Base-by-base conservation (phyloP, 768 basidiomycete species). In the Pholiota conissans region DNA sequence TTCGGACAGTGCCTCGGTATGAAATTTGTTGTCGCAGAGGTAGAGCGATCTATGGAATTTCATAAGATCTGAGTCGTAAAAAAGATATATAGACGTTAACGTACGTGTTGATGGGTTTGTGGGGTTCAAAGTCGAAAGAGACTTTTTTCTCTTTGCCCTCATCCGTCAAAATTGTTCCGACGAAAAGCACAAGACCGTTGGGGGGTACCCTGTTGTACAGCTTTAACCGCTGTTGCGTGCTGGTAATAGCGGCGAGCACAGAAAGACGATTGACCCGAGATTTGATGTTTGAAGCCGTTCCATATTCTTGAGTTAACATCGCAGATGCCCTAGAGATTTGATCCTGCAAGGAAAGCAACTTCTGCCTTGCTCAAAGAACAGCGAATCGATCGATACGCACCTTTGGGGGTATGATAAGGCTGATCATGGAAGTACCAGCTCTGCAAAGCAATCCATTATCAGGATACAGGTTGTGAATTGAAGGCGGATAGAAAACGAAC, bases 141-240 rank as follows among this genome's bases (percentile, higher is more conserved):
- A 96, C 93, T 73, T 98, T 99, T 82, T 98, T 98, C 76, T 98
- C 97, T 74, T 99, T 99, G 57, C 96, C 96, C 74, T 98, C 96
- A 65, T 98, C 95, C 49, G 96, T 99, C 53, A 98, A 77, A 67
- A 99, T 92, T 10, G 97, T 99, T 28, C 97, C 97, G 57, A 98
- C 97, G 74, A 98, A 99, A 35, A 99, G 86, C 60, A 98, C 93
- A 18, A 99, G 85, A 55, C 95, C 97, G 63, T 98, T 98, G 2
- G 94, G 93, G 1, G 97, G 97, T 0, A 97, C 95, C 59, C 94
- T 86, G 71, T 90, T 93, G 79, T 98, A 99, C 16, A 99, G 80
- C 78, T 99, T 99, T 59, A 99, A 82, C 55, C 95, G 86, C 64
- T 98, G 95, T 73, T 98, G 97, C 16, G 97, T 98, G 69, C 91